phyloP scores from a whole-genome alignment of 192 early-diverging fungal genomes.

The Coemansia sp. region DNA sequence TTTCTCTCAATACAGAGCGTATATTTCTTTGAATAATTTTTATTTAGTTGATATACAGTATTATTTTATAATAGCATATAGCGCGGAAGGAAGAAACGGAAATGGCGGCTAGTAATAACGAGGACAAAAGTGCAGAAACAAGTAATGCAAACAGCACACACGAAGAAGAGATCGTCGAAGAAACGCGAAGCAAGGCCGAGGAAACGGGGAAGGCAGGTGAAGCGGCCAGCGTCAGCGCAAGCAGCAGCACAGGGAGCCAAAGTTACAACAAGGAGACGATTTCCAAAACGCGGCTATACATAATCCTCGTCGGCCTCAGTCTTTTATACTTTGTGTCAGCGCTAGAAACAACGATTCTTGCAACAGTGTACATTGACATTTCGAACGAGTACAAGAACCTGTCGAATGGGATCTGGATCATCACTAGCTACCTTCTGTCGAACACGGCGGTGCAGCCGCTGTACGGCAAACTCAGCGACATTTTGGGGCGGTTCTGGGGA shows the following conservation, averaged over 20 bases:
- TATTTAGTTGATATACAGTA: background rate
- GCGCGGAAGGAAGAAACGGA: background rate
- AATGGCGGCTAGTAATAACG: background rate
- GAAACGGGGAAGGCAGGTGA: constrained; percentile 1
- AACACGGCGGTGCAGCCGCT: constrained; percentile 76
- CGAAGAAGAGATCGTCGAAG: background rate
- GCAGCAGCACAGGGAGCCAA: constrained; percentile 17
- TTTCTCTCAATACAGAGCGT: too few species aligned
- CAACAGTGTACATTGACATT: constrained; percentile 72
- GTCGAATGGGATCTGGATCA: constrained; percentile 77
- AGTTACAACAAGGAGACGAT: constrained; percentile 30
- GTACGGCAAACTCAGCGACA: constrained; percentile 80
- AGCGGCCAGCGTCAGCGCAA: constrained; percentile 1
- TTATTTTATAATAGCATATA: constrained; percentile 5
- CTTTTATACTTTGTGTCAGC: constrained; percentile 63
- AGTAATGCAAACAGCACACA: background rate
- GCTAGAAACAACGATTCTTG: constrained; percentile 73
- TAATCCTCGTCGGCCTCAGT: constrained; percentile 26
- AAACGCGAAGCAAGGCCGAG: background rate
- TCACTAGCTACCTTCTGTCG: constrained; percentile 66
- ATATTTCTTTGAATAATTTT: background rate
- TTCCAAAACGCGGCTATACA: constrained; percentile 5
- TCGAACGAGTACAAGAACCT: constrained; percentile 59
- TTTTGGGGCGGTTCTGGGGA: constrained; percentile 68
- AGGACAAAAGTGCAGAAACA: background rate